Percentiles rank a stretch among this genome's conserved stretches.
Conservation (phyloP, 2,329 filamentous ascomycete genomes). For the Chaetomium strumarium region DNA sequence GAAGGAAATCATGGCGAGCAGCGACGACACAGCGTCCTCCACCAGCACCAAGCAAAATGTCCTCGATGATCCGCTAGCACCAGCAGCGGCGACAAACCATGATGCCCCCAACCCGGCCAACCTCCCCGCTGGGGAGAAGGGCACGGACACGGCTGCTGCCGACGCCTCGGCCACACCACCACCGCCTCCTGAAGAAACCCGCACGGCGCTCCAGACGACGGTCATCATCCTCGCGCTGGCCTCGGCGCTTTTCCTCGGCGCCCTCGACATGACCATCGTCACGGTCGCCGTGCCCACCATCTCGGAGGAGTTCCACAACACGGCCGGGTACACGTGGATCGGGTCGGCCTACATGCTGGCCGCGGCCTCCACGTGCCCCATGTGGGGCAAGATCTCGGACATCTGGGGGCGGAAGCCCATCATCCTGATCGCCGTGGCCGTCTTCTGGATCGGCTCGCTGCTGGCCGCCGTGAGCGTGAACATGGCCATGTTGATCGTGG, state of each 20-base stretch:
- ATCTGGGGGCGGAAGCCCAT: conserved; percentile 54
- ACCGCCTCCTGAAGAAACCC: conserved; percentile 25
- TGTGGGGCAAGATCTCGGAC: conserved; percentile 62
- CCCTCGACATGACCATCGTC: conserved; percentile 52
- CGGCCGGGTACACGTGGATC: conserved; percentile 70
- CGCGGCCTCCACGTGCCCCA: conserved; percentile 58
- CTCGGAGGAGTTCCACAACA: conserved; percentile 51
- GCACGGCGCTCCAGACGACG: conserved; percentile 29
- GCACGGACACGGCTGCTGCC: background rate
- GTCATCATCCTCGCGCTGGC: conserved; percentile 36
- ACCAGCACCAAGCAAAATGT: background rate
- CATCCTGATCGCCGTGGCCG: conserved; percentile 39
- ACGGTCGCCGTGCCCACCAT: conserved; percentile 59
- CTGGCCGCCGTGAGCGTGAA: conserved; percentile 41
- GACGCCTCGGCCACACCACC: background rate
- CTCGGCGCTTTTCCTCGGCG: conserved; percentile 38
- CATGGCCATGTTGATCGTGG: conserved; percentile 43
- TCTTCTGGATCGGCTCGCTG: conserved; percentile 49
- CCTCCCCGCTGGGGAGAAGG: background rate
- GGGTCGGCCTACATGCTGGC: conserved; percentile 67
- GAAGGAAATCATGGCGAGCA: background rate
- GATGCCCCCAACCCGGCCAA: background rate
- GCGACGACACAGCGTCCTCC: conserved; percentile 1
- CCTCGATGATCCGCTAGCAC: background rate
- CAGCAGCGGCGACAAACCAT: background rate